Evolutionary conservation across 2,329 filamentous ascomycete genomes (phyloP).

Genomic region (Fusarium sp.): DNA sequence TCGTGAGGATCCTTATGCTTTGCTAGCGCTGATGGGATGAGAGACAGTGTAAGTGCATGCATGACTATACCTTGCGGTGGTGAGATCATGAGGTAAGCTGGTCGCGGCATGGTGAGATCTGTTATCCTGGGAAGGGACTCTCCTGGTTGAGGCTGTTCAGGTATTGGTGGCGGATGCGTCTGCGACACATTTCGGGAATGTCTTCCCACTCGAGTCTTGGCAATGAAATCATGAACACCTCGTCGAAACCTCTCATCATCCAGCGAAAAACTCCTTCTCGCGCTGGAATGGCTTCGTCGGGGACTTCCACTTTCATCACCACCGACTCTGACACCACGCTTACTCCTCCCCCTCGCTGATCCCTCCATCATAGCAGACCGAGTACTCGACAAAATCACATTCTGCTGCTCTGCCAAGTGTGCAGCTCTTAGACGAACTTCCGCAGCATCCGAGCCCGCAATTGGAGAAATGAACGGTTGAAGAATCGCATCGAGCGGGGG

Average conservation of each 20-base stretch:
- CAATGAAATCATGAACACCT: slow-evolving; percentile 61
- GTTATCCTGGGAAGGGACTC: slow-evolving; percentile 48
- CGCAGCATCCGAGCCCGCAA: slow-evolving; percentile 67
- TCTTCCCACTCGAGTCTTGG: slow-evolving; percentile 50
- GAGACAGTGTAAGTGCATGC: slow-evolving; percentile 71
- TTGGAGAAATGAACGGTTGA: slow-evolving; percentile 64
- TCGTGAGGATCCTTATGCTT: slow-evolving; percentile 41
- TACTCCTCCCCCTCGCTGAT: slow-evolving; percentile 41
- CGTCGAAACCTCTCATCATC: slow-evolving; percentile 61
- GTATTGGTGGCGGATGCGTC: slow-evolving; percentile 6
- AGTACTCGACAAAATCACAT: slow-evolving; percentile 55
- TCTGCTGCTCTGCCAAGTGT: slow-evolving; percentile 73
- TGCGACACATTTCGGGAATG: slow-evolving; percentile 35
- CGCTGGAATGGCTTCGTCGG: slow-evolving; percentile 54
- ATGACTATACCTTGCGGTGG: slow-evolving; percentile 71
- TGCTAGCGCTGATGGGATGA: slow-evolving; percentile 52
- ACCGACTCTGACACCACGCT: slow-evolving; percentile 60
- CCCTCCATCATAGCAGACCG: slow-evolving; percentile 49
- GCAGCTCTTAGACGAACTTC: slow-evolving; percentile 78
- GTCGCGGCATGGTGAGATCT: slow-evolving; percentile 52
- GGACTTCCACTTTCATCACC: slow-evolving; percentile 59
- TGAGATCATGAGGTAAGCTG: slow-evolving; percentile 74
- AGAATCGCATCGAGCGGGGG: slow-evolving; percentile 72
- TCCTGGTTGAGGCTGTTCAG: slow-evolving; percentile 19
- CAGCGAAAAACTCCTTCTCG: slow-evolving; percentile 52